Base-by-base conservation (phyloP, 75 land plant genomes). In the Ceratopteris richardii region DNA sequence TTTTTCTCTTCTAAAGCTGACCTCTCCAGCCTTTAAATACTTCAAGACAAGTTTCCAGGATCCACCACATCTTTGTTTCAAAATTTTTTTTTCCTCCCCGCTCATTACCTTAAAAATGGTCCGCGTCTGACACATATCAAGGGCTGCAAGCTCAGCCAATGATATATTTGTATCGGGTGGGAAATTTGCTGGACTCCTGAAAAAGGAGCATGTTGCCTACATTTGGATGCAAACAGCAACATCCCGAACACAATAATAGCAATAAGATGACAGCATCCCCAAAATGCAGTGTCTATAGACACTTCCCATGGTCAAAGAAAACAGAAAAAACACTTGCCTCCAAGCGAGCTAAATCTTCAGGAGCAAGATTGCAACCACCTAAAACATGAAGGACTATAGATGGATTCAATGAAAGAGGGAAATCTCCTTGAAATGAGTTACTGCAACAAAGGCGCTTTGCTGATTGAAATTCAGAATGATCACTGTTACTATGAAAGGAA, bases 131-230 rank as follows among this genome's bases (percentile, higher is more conserved):
- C 88, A 88, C 90, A 88, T 82, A 58, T 85, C 90, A 54, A 88
- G 47, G 36, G 94, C 94, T 20, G 90, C 94, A 64, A 85, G 90
- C 74, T 88, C 94, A 21, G 94, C 48, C 44, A 88, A 64, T 14
- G 94, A 88, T 29, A 88, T 51, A 25, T 76, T 62, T 59, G 26
- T 51, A 57, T 85, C 86, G 0, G 94, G 94, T 42, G 78, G 40
- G 62, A 82, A 82, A 62, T 88, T 82, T 20, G 90, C 94, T 31
- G 94, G 85, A 58, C 77, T 76, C 62, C 81, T 76, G 48, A 88
- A 88, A 76, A 88, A 85, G 13, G 78, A 68, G 66, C 86, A 88
- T 58, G 94, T 85, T 29, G 77, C 90, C 94, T 88, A 82, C 58
- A n/a, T n/a, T n/a, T n/a, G n/a, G 37, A 33, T 33, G 37, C 9